These are phyloP conservation scores for Lyophyllum decastes DNA, from an alignment of 768 basidiomycete genomes.

Conservation along the genomic window DNA sequence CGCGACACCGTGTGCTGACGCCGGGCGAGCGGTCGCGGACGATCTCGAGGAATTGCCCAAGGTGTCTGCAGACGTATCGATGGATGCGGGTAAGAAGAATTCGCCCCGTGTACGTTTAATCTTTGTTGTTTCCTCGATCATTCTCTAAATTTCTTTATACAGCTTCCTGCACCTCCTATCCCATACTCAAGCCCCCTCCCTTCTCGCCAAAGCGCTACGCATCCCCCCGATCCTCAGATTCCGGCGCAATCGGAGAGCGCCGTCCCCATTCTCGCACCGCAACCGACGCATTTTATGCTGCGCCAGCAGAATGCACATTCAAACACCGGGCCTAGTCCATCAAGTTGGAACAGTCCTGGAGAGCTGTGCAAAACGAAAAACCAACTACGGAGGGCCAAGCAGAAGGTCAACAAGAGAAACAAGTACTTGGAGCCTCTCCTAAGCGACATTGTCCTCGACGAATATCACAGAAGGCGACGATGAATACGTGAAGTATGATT, in stretches of 20 bases:
- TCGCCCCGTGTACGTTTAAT: too few relatives aligned
- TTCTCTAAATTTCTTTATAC: too few relatives aligned
- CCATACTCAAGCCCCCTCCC: not conserved
- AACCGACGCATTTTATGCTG: too few relatives aligned
- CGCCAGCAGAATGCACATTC: not conserved
- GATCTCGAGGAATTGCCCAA: too few relatives aligned
- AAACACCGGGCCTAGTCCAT: not conserved
- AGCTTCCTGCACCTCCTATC: not conserved
- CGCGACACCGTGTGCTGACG: too few relatives aligned
- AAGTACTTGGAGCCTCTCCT: not conserved
- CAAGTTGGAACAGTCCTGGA: not conserved
- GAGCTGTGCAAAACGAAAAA: not conserved
- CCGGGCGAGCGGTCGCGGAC: too few relatives aligned
- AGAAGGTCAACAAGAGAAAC: not conserved
- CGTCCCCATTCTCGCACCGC: too few relatives aligned
- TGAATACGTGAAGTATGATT: too few relatives aligned
- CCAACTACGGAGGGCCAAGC: not conserved
- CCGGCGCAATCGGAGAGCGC: not conserved
- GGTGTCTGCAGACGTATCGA: too few relatives aligned
- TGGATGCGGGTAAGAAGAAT: too few relatives aligned
- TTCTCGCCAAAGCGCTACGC: not conserved
- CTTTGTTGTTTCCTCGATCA: too few relatives aligned
- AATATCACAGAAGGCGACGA: not conserved
- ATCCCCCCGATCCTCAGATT: not conserved
- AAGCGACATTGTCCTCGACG: not conserved